These are phyloP conservation scores for Triticum monococcum DNA, from an alignment of 176 grass and related monocot species.

Conservation along the genomic window DNA sequence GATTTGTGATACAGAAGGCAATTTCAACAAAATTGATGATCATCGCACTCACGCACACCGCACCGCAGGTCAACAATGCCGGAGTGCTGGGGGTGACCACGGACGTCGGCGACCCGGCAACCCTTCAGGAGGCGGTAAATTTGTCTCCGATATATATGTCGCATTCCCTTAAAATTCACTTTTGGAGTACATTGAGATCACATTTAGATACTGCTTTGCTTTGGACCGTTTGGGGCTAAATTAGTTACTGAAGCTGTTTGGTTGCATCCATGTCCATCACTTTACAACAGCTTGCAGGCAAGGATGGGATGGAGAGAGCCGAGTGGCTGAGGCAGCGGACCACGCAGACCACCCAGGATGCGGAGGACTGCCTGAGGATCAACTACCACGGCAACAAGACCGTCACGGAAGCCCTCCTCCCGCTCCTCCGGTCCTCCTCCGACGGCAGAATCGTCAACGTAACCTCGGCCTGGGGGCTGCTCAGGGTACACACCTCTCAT, in stretches of 20 bases:
- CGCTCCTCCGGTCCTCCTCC: constrained; percentile 37
- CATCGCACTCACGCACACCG: neutral
- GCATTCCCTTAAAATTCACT: no score
- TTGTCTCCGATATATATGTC: no score
- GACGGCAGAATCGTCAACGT: constrained; percentile 56
- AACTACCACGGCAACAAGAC: constrained; percentile 57
- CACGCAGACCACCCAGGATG: constrained; percentile 37
- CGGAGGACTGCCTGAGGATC: constrained; percentile 47
- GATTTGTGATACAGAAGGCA: neutral
- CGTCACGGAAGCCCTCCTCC: constrained; percentile 52
- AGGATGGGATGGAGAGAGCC: neutral
- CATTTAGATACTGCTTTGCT: no score
- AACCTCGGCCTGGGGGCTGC: constrained; percentile 29
- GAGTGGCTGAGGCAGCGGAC: constrained; percentile 29
- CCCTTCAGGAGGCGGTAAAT: constrained; percentile 4
- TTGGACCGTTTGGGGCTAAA: neutral
- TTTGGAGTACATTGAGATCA: no score
- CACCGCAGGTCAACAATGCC: constrained; percentile 37
- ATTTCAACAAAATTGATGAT: neutral
- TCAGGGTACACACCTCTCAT: constrained; percentile 21
- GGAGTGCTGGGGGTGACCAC: constrained; percentile 11
- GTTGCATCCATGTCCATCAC: neutral
- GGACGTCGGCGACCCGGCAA: neutral
- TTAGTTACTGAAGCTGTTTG: neutral
- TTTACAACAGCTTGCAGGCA: neutral